Conservation (phyloP, 176 grass and related monocot species). For the Coix lacrymajobi region DNA sequence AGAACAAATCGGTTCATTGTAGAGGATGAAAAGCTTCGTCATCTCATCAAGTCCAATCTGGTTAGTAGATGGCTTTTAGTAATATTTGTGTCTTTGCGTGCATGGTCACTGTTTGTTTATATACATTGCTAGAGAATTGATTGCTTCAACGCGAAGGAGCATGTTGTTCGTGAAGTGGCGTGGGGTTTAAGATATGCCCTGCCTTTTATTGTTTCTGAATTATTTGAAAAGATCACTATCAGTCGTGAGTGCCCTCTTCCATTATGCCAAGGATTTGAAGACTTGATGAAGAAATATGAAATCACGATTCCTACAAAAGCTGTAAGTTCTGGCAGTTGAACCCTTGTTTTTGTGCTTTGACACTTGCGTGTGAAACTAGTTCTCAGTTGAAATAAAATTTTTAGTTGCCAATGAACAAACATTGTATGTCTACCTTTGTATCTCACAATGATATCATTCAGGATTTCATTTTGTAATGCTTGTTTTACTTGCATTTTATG, state of each 20-base stretch:
- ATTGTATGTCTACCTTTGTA: background rate
- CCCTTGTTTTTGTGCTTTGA: background rate
- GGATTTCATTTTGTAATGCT: background rate
- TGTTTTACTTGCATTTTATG: background rate
- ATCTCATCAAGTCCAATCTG: background rate
- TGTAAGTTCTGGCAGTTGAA: constrained; percentile 6
- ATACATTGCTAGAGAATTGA: background rate
- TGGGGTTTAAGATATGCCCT: background rate
- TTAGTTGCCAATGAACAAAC: background rate
- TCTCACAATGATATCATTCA: background rate
- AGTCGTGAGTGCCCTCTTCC: background rate
- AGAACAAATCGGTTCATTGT: background rate
- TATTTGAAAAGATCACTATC: background rate
- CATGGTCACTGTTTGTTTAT: background rate
- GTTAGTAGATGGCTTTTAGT: background rate
- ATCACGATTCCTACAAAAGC: background rate
- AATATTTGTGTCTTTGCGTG: background rate
- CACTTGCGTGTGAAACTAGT: background rate
- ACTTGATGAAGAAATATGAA: background rate
- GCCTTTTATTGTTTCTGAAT: background rate
- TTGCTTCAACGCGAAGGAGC: background rate
- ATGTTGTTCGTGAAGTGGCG: background rate
- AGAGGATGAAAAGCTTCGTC: background rate
- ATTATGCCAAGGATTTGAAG: background rate
- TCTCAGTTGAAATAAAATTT: background rate